Conservation (phyloP, 345 rosid species). For the Pistacia atlantica region DNA sequence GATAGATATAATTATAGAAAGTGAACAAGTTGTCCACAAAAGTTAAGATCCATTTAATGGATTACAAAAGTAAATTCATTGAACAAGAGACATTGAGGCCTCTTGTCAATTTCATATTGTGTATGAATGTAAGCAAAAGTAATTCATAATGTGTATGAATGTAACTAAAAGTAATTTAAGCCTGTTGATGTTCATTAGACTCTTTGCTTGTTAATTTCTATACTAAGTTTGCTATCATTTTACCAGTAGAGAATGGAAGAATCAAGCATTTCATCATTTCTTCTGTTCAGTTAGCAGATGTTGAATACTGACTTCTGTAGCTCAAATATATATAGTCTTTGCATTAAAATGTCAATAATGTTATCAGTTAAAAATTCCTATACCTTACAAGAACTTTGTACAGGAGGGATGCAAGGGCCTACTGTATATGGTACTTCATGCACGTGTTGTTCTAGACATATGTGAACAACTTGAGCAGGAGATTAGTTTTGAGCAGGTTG, state of each 20-base stretch:
- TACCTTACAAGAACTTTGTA: conserved; percentile 2
- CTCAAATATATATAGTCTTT: neutral
- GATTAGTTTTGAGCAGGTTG: conserved; percentile 87
- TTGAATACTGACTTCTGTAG: neutral
- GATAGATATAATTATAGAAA: too few species aligned
- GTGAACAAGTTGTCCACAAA: too few species aligned
- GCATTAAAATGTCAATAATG: neutral
- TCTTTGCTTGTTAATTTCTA: neutral
- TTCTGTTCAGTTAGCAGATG: neutral
- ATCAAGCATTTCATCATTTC: neutral
- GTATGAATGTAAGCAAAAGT: too few species aligned
- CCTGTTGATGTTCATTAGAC: neutral
- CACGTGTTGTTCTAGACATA: conserved; percentile 88
- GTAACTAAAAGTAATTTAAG: too few species aligned
- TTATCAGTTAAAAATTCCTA: neutral
- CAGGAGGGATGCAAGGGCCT: conserved; percentile 99
- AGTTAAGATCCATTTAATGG: too few species aligned
- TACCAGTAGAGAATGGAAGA: neutral
- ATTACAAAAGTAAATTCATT: too few species aligned
- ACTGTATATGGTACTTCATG: conserved; percentile 96
- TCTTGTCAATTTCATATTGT: too few species aligned
- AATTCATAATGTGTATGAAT: too few species aligned
- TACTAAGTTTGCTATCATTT: neutral
- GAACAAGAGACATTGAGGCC: too few species aligned
- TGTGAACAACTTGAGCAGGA: conserved; percentile 77